Evolutionary conservation across 192 early-diverging fungal species (phyloP).

Genomic region (Endogone sp.): DNA sequence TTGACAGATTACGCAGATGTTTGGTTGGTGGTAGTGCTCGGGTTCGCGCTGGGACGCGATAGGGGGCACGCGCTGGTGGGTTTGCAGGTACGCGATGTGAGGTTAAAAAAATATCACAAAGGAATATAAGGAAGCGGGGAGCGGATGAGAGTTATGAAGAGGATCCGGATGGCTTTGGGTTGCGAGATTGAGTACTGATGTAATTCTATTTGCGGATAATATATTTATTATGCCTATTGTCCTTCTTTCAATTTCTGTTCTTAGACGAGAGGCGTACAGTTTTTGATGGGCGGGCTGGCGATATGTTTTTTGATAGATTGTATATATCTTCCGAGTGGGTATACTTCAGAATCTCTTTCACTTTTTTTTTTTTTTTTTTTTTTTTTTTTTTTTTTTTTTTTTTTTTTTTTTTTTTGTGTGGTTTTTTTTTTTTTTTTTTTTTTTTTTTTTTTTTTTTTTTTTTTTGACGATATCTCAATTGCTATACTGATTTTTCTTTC

Average conservation of each 20-base stretch:
- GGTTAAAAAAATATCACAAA: not conserved
- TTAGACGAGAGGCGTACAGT: not conserved
- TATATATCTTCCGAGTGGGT: slow-evolving; percentile 4
- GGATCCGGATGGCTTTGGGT: no score
- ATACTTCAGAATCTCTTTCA: not conserved
- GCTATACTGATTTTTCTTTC: slow-evolving; percentile 14
- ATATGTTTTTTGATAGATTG: slow-evolving; percentile 2
- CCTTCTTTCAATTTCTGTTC: no score
- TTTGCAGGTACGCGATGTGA: not conserved
- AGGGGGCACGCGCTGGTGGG: not conserved
- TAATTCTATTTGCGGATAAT: no score
- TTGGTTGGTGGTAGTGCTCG: slow-evolving; percentile 31
- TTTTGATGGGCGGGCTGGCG: slow-evolving; percentile 3
- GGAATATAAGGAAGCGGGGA: no score
- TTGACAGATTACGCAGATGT: slow-evolving; percentile 38
- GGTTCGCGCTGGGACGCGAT: slow-evolving; percentile 23
- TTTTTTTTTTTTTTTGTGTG: no score
- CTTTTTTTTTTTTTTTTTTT: not conserved
- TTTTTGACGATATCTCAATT: not conserved
- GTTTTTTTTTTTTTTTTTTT: not conserved
- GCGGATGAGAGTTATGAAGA: not conserved
- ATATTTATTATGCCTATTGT: no score
- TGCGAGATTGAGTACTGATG: no score
- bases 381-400: no score
- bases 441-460: no score